Base-by-base conservation (phyloP, 192 early-diverging fungal species). In the Backusella luteola region DNA sequence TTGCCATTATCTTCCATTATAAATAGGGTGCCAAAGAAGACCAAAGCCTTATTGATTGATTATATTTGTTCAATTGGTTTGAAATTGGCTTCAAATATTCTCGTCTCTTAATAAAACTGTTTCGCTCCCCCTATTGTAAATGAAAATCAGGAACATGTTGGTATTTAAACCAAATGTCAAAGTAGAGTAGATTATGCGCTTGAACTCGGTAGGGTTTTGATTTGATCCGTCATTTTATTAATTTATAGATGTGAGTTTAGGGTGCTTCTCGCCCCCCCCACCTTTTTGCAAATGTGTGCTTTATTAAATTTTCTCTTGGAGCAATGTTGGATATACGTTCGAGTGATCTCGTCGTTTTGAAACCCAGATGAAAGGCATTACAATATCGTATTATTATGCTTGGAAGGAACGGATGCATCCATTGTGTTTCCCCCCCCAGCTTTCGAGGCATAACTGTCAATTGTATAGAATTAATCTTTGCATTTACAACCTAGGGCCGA, bases 1-100 rank as follows among this genome's bases (percentile, higher is more conserved):
- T 17, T 29, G 0, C 21, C 42, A 17, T 12, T 49, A 17, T 71
- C 26, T 15, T 5, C 42, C 17, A 44, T 71, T 44, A 71, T 32
- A 7, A 32, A 42, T 49, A 42, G 39, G 15, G 1, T 29, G 15
- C 23, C 41, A 12, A 44, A 29, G 17, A 32, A 36, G 4, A 32
- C 29, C 8, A 49, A 71, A 6, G 29, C 46, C 0, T 7, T 21
- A 4, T 32, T 71, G 7, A 71, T 19, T 11, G 42, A 71, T 44
- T 71, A 71, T 71, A 6, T 71, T 26, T 71, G 70, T 71, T 44
- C 70, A 19, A 42, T 71, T 29, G 70, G 70, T 2, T 49, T 49
- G 7, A 39, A 34, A 6, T 71, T 71, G 14, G 70, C 70, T 63
- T 63, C 56, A 26, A 26, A 23, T 8, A 63, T 63, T 63, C 56